Percentiles rank a stretch among this genome's conserved stretches.
phyloP scores from a whole-genome alignment of 371 early-diverging fungal species.

The Mortierella sp. region DNA sequence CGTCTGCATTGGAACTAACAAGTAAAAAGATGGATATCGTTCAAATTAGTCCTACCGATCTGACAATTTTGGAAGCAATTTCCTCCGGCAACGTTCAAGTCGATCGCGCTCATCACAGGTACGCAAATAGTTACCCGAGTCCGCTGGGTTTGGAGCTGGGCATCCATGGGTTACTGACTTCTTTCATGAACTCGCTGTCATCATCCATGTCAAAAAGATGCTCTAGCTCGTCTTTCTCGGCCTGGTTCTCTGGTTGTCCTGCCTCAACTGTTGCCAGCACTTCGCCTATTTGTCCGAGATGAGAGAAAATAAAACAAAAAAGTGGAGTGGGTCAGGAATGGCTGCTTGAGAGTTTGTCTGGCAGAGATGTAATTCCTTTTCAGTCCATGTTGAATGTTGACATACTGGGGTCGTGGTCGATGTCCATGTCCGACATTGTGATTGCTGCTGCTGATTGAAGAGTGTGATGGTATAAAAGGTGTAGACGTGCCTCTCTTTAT shows the following conservation, averaged over 20 bases:
- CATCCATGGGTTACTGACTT: conserved; percentile 20
- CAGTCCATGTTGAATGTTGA: not conserved
- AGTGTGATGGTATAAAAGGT: not conserved
- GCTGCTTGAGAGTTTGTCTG: not conserved
- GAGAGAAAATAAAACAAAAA: not conserved
- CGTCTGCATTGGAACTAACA: conserved; percentile 8
- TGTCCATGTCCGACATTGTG: conserved; percentile 39
- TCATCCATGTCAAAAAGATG: conserved; percentile 40
- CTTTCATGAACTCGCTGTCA: conserved; percentile 10
- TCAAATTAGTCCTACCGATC: conserved; percentile 8
- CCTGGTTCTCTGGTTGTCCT: conserved; percentile 22
- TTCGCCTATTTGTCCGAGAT: conserved; percentile 2
- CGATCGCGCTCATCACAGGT: not conserved
- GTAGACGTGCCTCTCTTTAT: not conserved
- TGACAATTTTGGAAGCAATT: not conserved
- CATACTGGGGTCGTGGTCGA: conserved; percentile 30
- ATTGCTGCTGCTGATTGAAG: not conserved
- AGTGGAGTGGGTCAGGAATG: not conserved
- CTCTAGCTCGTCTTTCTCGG: conserved; percentile 25
- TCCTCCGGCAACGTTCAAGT: not conserved
- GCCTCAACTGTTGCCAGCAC: conserved; percentile 20
- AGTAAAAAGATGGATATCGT: not conserved
- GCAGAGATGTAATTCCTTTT: not conserved
- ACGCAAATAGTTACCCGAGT: not conserved
- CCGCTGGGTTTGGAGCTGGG: not conserved